Evolutionary conservation across 140 eudicot genomes (phyloP), one percentile per base, ranked within the genome.

Genomic region (Stevia rebaudiana): DNA sequence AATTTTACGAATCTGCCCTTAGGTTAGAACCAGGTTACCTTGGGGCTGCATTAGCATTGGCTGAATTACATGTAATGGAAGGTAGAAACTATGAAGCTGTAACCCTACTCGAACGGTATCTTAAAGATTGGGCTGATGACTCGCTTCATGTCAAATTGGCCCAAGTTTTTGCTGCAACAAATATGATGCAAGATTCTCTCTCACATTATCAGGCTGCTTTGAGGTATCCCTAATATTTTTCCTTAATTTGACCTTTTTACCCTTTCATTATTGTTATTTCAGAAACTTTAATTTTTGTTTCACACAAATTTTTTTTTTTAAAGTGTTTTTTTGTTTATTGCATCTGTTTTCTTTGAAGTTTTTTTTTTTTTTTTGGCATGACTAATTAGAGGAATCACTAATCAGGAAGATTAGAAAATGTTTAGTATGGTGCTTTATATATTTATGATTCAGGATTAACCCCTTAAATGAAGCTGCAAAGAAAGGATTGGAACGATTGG

Each of bases 1-100:
- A 87, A 76, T 91, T 91, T 61, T 91, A 91, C 48, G 98, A 91
- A 72, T 91, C 98, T 8, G 98, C 92, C 51, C 87, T 91, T 8
- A 82, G 98, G 72, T 80, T 91, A 73, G 98, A 91, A 70, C 98
- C 98, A 18, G 98, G 95, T 70, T 91, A 84, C 74, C 98, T 91
- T 42, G 96, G 95, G 63, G 98, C 95, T 54, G 98, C 98, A 61
- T 74, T 91, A 77, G 98, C 98, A 52, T 76, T 91, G 78, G 95
- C 94, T 3, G 98, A 91, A 74, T 86, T 91, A 35, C 96, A 91
- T 39, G 89, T 91, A 2, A 79, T 84, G 73, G 98, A 91, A 82
- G 96, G 96, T 31, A 82, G 98, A 50, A 91, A 87, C 63, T 80
- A 84, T 54, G 98, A 91, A 63, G 98, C 98, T 24, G 96, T 91